Conservation (phyloP, 129 eudicot genomes). For the Heracleum sosnowskyi region DNA sequence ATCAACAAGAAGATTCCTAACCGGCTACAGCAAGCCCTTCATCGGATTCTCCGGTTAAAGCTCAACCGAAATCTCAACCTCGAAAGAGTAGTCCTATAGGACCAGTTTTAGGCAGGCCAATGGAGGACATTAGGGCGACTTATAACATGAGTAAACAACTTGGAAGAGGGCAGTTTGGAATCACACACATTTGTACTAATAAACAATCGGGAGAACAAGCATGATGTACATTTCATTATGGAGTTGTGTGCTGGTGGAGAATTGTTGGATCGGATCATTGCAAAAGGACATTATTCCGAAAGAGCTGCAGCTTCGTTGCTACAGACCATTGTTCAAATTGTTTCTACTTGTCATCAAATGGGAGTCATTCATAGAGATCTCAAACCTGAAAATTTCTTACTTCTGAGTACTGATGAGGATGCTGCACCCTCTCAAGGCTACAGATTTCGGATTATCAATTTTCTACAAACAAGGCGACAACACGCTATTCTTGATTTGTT, state of each 20-base stretch:
- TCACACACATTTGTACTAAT: constrained; percentile 61
- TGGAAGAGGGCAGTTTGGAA: constrained; percentile 86
- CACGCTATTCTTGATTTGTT: neutral
- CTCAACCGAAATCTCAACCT: no score
- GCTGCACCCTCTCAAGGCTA: constrained; percentile 81
- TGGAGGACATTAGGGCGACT: constrained; percentile 16
- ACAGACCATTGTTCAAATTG: constrained; percentile 77
- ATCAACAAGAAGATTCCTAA: neutral
- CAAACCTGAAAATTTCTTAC: constrained; percentile 82
- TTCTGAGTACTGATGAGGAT: constrained; percentile 57
- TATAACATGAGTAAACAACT: constrained; percentile 75
- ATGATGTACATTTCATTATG: constrained; percentile 77
- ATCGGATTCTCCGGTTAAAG: neutral
- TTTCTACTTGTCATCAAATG: constrained; percentile 80
- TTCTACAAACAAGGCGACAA: constrained; percentile 64
- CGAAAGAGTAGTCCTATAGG: neutral
- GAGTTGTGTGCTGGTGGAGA: constrained; percentile 93
- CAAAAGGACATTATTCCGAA: constrained; percentile 86
- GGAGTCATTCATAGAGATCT: constrained; percentile 92
- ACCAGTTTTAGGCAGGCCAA: neutral
- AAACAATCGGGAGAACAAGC: constrained; percentile 62
- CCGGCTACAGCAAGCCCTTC: neutral
- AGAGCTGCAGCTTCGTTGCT: constrained; percentile 77
- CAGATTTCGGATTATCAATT: constrained; percentile 85
- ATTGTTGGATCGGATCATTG: constrained; percentile 73